These are phyloP conservation scores for Pseudogymnoascus sp. DNA, from an alignment of 2,329 filamentous ascomycete genomes.

Conservation along the genomic window DNA sequence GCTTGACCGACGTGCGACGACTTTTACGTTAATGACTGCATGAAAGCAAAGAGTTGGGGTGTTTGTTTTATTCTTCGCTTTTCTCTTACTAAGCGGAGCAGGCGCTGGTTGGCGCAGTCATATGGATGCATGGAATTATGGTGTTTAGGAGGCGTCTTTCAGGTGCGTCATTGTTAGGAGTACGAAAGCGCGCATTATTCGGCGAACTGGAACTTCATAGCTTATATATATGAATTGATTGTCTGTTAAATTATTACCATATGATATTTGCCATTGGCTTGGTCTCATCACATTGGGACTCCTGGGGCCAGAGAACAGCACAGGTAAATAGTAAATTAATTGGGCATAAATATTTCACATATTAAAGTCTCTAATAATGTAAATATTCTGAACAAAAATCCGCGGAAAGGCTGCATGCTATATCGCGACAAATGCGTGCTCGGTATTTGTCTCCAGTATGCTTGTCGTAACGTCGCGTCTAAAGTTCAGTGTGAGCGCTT, in stretches of 20 bases:
- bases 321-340: background rate
- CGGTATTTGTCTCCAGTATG: background rate
- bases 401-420: background rate
- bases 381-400: background rate
- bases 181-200: conserved; percentile 5
- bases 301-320: background rate
- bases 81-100: conserved; percentile 7
- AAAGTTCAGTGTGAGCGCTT: background rate
- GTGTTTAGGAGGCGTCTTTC: conserved; percentile 9
- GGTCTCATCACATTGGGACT: background rate
- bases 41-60: conserved; percentile 1
- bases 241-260: conserved; percentile 1
- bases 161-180: conserved; percentile 3
- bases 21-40: conserved; percentile 11
- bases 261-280: background rate
- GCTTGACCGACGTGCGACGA: conserved; percentile 16
- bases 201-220: conserved; percentile 2
- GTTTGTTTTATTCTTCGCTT: conserved; percentile 9
- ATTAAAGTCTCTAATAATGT: background rate
- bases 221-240: conserved; percentile 4
- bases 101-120: conserved; percentile 8
- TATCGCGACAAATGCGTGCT: background rate
- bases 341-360: background rate
- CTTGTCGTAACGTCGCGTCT: background rate
- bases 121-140: conserved; percentile 15